Conservation (phyloP, 371 early-diverging fungal species). For the Saksenaea vasiformis region DNA sequence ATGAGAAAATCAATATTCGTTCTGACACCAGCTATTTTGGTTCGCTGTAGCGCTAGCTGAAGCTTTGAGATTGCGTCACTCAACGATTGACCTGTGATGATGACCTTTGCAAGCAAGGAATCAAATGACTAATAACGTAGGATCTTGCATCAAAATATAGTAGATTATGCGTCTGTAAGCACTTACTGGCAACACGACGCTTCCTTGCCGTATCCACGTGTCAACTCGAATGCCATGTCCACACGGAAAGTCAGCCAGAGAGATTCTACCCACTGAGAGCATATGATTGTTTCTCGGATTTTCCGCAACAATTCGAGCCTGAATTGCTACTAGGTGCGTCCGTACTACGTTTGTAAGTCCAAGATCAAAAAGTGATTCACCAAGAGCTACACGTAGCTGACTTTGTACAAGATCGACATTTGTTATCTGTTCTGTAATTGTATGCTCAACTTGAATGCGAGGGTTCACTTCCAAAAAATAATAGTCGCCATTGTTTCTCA, state of each 20-base stretch:
- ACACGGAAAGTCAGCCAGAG: slow-evolving; percentile 24
- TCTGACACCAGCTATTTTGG: slow-evolving; percentile 31
- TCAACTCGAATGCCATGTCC: slow-evolving; percentile 47
- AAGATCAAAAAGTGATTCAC: slow-evolving; percentile 21
- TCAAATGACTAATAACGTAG: slow-evolving; percentile 31
- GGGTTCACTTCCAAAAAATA: slow-evolving; percentile 97
- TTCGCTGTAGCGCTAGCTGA: slow-evolving; percentile 23
- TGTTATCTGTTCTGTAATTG: slow-evolving; percentile 93
- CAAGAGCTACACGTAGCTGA: slow-evolving; percentile 39
- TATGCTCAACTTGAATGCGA: slow-evolving; percentile 90
- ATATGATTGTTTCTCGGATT: slow-evolving; percentile 39
- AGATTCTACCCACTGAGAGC: slow-evolving; percentile 41
- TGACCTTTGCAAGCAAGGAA: slow-evolving; percentile 43
- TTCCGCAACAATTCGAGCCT: slow-evolving; percentile 47
- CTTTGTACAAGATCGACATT: slow-evolving; percentile 73
- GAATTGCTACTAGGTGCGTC: slow-evolving; percentile 33
- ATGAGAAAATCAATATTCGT: slow-evolving; percentile 40
- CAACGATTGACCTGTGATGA: slow-evolving; percentile 40
- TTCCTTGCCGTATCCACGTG: slow-evolving; percentile 40
- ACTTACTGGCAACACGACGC: slow-evolving; percentile 37
- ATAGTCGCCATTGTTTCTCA: slow-evolving; percentile 53
- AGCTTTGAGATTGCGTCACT: slow-evolving; percentile 32
- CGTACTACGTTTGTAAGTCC: slow-evolving; percentile 19
- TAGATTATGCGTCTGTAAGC: neutral
- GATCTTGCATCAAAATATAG: neutral